Percentiles rank a stretch among this genome's conserved stretches.
phyloP scores from a whole-genome alignment of 108 stramenopile genomes.

The Nitzschia sp. region DNA sequence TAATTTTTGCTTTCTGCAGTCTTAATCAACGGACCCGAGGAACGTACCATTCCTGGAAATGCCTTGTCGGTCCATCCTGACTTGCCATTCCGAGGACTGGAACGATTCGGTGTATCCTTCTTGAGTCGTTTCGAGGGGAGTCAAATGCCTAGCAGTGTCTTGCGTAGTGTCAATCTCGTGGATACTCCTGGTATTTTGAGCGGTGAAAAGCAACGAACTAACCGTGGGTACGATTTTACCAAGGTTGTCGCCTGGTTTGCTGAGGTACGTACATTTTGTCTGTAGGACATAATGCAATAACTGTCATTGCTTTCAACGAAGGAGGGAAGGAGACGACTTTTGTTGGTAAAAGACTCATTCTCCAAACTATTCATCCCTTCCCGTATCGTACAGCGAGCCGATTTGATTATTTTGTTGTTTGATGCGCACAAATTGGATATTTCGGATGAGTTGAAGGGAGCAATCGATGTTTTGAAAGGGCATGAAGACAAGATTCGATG shows the following conservation, averaged over 20 bases:
- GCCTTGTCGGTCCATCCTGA: constrained; percentile 96
- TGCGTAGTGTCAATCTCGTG: constrained; percentile 89
- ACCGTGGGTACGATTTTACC: constrained; percentile 94
- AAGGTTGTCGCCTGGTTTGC: constrained; percentile 97
- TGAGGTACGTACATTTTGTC: constrained; percentile 40
- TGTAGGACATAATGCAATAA: constrained; percentile 15
- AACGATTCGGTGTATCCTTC: constrained; percentile 94
- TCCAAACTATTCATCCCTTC: background rate
- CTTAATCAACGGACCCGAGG: constrained; percentile 94
- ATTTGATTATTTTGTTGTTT: constrained; percentile 96
- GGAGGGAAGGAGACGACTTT: no score
- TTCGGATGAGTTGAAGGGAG: constrained; percentile 95
- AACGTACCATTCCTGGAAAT: constrained; percentile 97
- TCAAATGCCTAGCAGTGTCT: constrained; percentile 82
- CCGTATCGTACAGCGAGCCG: constrained; percentile 54
- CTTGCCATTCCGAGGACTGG: constrained; percentile 94
- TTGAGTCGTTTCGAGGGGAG: constrained; percentile 94
- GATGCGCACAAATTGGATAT: constrained; percentile 99
- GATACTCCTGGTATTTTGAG: constrained; percentile 98
- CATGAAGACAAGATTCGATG: constrained; percentile 99
- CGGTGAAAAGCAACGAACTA: constrained; percentile 95
- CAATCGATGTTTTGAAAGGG: constrained; percentile 94
- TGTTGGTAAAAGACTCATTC: no score
- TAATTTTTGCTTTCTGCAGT: constrained; percentile 28
- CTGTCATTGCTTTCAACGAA: no score